Percentiles rank a stretch among this genome's conserved stretches.
Conservation (phyloP, 2,329 filamentous ascomycete genomes). For the Chalara sp. region DNA sequence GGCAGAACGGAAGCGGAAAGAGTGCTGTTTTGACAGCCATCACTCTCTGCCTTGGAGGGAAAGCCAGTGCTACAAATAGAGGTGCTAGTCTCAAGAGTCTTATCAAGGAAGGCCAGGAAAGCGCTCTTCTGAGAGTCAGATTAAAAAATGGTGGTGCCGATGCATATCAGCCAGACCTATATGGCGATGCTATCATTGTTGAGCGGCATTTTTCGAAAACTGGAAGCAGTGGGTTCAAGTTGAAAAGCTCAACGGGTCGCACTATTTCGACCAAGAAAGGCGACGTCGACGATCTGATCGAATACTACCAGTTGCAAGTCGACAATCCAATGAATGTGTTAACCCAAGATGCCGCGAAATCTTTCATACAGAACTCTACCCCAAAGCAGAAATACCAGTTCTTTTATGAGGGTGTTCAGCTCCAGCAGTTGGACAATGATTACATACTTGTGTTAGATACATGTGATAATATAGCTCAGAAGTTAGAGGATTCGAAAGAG, state of each 20-base stretch:
- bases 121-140: conserved; percentile 68
- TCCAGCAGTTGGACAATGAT: conserved; percentile 87
- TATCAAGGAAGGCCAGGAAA: conserved; percentile 82
- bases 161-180: conserved; percentile 76
- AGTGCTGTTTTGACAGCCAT: conserved; percentile 91
- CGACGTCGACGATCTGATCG: conserved; percentile 87
- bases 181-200: conserved; percentile 80
- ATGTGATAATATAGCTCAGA: conserved; percentile 63
- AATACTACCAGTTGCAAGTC: conserved; percentile 89
- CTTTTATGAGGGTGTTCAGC: conserved; percentile 88
- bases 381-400: conserved; percentile 89
- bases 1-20: conserved; percentile 96
- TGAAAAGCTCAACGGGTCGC: conserved; percentile 66
- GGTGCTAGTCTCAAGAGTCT: conserved; percentile 84
- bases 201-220: conserved; percentile 78
- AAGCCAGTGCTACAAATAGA: conserved; percentile 87
- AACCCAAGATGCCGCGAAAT: conserved; percentile 89
- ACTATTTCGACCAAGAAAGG: conserved; percentile 75
- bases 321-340: conserved; percentile 96
- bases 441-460: conserved; percentile 79
- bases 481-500: conserved; percentile 53
- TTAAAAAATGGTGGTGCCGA: conserved; percentile 86
- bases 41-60: conserved; percentile 89
- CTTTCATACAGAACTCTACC: conserved; percentile 83
- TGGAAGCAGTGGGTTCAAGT: conserved; percentile 75